Conservation (phyloP, 768 basidiomycete genomes). For the Lactarius sanguifluus region DNA sequence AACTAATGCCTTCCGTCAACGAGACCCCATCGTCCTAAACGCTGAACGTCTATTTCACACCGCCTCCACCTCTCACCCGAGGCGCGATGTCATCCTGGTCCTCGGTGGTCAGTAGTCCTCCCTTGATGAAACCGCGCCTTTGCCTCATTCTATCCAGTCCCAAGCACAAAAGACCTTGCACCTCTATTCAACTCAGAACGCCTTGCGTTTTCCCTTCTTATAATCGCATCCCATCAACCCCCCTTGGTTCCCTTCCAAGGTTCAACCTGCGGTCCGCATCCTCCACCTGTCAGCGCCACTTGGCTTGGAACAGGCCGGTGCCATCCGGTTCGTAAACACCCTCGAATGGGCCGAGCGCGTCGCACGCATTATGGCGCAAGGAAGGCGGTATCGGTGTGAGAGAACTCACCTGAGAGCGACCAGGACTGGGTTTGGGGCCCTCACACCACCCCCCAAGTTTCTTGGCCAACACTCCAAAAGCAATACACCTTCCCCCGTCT, state of each 20-base stretch:
- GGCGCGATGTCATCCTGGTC: constrained; percentile 40
- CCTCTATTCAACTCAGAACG: constrained; percentile 38
- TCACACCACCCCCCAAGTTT: constrained; percentile 33
- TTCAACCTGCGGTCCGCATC: constrained; percentile 38
- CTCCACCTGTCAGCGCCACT: constrained; percentile 39
- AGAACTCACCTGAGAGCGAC: constrained; percentile 32
- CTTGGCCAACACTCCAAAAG: constrained; percentile 10
- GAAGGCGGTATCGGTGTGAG: constrained; percentile 35
- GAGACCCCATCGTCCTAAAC: constrained; percentile 36
- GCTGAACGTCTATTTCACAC: constrained; percentile 30
- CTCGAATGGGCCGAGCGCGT: constrained; percentile 45
- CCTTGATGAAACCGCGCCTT: background rate
- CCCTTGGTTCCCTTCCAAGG: constrained; percentile 35
- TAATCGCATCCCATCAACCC: constrained; percentile 40
- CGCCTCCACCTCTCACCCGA: constrained; percentile 29
- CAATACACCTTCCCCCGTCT: constrained; percentile 6
- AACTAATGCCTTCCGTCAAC: constrained; percentile 26
- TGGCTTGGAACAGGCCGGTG: constrained; percentile 36
- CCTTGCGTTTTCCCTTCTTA: constrained; percentile 40
- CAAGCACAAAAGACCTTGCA: constrained; percentile 33
- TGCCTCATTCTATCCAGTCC: constrained; percentile 12
- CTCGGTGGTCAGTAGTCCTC: constrained; percentile 38
- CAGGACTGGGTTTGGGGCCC: constrained; percentile 32
- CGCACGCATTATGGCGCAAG: constrained; percentile 40
- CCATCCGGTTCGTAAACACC: constrained; percentile 39